Conservation (phyloP, 768 basidiomycete genomes). For the Pleurotus tuoliensis region DNA sequence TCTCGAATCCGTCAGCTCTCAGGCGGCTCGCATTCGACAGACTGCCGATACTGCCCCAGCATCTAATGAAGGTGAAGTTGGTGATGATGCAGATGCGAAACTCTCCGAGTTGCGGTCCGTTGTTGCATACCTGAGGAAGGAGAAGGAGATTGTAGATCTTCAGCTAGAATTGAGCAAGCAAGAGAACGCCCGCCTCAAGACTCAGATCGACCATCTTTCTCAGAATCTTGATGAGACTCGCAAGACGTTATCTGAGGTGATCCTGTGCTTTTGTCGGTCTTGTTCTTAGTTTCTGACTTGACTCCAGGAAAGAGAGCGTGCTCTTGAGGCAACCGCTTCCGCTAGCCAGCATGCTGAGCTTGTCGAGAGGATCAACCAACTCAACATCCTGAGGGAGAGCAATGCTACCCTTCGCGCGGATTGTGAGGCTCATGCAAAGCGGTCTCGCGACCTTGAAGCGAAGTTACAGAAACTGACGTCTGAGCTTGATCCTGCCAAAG, state of each 20-base stretch:
- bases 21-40: slow-evolving; percentile 76
- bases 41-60: slow-evolving; percentile 50
- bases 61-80: slow-evolving; percentile 38
- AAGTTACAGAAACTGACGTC: slow-evolving; percentile 53
- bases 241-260: slow-evolving; percentile 65
- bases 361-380: slow-evolving; percentile 80
- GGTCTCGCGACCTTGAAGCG: slow-evolving; percentile 60
- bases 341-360: slow-evolving; percentile 81
- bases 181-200: slow-evolving; percentile 69
- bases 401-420: slow-evolving; percentile 82
- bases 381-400: slow-evolving; percentile 84
- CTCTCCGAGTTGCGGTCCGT: slow-evolving; percentile 73
- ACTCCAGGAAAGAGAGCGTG: slow-evolving; percentile 74
- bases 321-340: slow-evolving; percentile 64
- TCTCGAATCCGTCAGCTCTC: slow-evolving; percentile 77
- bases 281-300: slow-evolving; percentile 2
- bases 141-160: slow-evolving; percentile 89
- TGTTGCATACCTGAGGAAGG: slow-evolving; percentile 78
- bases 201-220: slow-evolving; percentile 70
- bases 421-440: slow-evolving; percentile 65
- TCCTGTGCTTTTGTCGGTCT: background rate
- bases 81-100: slow-evolving; percentile 58
- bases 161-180: slow-evolving; percentile 77
- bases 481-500: slow-evolving; percentile 73
- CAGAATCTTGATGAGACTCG: slow-evolving; percentile 70